Conservation (phyloP, 495 filamentous ascomycete genomes). For the Gamarada debralockiae region DNA sequence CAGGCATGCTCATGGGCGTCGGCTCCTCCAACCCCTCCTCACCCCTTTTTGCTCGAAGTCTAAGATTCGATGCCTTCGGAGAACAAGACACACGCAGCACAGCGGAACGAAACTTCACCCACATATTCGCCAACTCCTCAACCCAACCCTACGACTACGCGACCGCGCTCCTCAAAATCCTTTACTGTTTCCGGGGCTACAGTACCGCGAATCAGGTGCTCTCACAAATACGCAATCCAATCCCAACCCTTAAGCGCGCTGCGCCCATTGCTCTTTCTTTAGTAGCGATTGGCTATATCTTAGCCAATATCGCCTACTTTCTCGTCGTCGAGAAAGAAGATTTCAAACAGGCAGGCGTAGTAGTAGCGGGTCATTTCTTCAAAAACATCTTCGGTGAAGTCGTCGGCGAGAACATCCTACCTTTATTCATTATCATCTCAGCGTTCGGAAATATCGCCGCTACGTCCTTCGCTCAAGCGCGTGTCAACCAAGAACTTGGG, state of each 20-base stretch:
- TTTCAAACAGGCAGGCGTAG: conserved; percentile 44
- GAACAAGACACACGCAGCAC: conserved; percentile 23
- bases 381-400: conserved; percentile 38
- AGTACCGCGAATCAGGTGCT: conserved; percentile 49
- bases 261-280: conserved; percentile 54
- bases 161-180: conserved; percentile 43
- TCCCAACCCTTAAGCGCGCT: conserved; percentile 57
- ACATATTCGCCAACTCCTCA: conserved; percentile 33
- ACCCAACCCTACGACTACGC: conserved; percentile 44
- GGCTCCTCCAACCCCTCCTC: conserved; percentile 25
- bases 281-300: conserved; percentile 57
- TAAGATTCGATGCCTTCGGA: conserved; percentile 14
- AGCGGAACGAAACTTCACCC: conserved; percentile 31
- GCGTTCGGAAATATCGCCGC: conserved; percentile 56
- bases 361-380: conserved; percentile 45
- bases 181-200: conserved; percentile 46
- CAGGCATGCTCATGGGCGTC: conserved; percentile 34
- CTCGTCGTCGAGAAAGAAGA: conserved; percentile 39
- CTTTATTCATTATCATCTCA: conserved; percentile 57
- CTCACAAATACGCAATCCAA: conserved; percentile 55
- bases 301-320: conserved; percentile 63
- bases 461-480: conserved; percentile 47
- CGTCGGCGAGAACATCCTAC: conserved; percentile 40
- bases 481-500: conserved; percentile 66
- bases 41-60: conserved; percentile 3